These are phyloP conservation scores for Penicillium pancosmium DNA, from an alignment of 495 filamentous ascomycete species.

Conservation along the genomic window DNA sequence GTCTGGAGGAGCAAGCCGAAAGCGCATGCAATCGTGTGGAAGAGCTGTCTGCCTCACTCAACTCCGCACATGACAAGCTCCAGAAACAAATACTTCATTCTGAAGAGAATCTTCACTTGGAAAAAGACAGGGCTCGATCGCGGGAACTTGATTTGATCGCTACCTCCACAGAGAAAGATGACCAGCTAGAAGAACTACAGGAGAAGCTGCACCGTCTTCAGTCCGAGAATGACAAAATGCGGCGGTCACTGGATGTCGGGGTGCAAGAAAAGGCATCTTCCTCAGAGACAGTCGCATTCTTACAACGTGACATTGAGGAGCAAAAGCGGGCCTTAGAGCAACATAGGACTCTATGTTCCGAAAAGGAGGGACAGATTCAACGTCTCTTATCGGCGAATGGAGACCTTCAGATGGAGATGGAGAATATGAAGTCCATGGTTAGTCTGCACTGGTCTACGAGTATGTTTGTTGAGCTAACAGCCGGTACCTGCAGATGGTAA, in stretches of 20 bases:
- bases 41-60: slow-evolving; percentile 33
- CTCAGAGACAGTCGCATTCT: slow-evolving; percentile 13
- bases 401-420: slow-evolving; percentile 21
- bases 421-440: slow-evolving; percentile 35
- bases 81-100: slow-evolving; percentile 27
- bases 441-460: neutral
- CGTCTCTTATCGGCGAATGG: slow-evolving; percentile 24
- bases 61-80: slow-evolving; percentile 29
- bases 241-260: slow-evolving; percentile 17
- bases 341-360: slow-evolving; percentile 11
- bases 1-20: slow-evolving; percentile 34
- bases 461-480: slow-evolving; percentile 2
- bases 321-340: slow-evolving; percentile 23
- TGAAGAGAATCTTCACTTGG: slow-evolving; percentile 23
- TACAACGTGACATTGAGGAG: slow-evolving; percentile 25
- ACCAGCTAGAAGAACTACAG: slow-evolving; percentile 44
- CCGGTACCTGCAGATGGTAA: slow-evolving; percentile 23
- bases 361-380: slow-evolving; percentile 35
- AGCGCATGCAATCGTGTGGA: slow-evolving; percentile 26
- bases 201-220: slow-evolving; percentile 23
- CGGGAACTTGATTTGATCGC: slow-evolving; percentile 49
- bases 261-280: slow-evolving; percentile 23
- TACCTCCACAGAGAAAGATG: slow-evolving; percentile 48
- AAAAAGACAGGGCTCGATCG: slow-evolving; percentile 37
- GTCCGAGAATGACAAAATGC: slow-evolving; percentile 24